Base-by-base conservation (phyloP, 768 basidiomycete genomes). In the Collybia mongolica region DNA sequence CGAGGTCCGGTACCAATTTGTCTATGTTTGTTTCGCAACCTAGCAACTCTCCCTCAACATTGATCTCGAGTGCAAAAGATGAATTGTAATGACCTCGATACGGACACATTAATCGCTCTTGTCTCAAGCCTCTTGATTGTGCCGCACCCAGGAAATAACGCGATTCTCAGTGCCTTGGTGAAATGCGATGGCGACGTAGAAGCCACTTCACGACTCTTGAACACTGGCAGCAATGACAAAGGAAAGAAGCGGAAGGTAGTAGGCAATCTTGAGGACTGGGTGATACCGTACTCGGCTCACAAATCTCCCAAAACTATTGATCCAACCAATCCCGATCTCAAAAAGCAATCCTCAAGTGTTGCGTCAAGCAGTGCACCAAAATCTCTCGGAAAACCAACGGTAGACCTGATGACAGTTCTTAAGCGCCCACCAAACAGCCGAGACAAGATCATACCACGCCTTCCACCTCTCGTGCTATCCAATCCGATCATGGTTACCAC, bases 61-160 rank as follows among this genome's bases (percentile, higher is more conserved):
- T 38, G 5, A 17, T 17, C 12, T 14, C 37, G 17, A 19, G 17
- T 26, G 4, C 24, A 26, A 7, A 26, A 26, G 46, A 58, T 59
- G 54, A 49, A 55, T 15, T 42, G 51, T 17, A 48, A 35, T 18
- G 32, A 45, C 47, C 11, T 41, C 17, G 86, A 88, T 65, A 91
- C 86, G 0, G 89, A 91, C 24, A 80, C 72, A 6, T 72, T 90
- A 28, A 70, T 91, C 38, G 86, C 81, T 8, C 68, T 88, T 49
- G 79, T 89, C n/a, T 67, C 72, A 14, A 89, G 86, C 60, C 68
- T 88, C 12, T 63, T 89, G 14, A 65, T 51, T 41, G 54, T 36
- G 49, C 59, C 43, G 48, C 46, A 63, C 46, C 65, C 71, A 3
- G 64, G 70, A 26, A 72, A 75, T 38, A 65, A 68, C 18, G 57